Conservation (phyloP, 2,329 filamentous ascomycete genomes). For the Colletotrichum cereale region DNA sequence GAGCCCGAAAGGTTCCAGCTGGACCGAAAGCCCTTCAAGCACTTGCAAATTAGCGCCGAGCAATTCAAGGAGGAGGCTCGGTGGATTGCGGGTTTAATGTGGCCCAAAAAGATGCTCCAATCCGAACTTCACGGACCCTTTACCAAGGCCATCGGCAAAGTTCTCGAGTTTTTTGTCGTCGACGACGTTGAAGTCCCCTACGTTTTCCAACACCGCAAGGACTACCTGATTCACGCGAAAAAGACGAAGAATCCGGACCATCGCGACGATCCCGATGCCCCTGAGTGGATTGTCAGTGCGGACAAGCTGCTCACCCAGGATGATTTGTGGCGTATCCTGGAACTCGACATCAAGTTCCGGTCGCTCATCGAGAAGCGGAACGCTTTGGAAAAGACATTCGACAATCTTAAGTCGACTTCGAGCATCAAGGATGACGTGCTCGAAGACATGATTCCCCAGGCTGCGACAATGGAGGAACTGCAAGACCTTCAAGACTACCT, state of each 20-base stretch:
- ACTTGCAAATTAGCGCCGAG: slow-evolving; percentile 83
- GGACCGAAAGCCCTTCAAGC: slow-evolving; percentile 88
- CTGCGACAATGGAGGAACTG: slow-evolving; percentile 91
- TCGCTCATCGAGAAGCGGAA: slow-evolving; percentile 94
- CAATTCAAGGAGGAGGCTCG: slow-evolving; percentile 90
- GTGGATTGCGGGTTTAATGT: slow-evolving; percentile 93
- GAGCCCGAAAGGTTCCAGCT: slow-evolving; percentile 96
- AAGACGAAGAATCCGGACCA: slow-evolving; percentile 72
- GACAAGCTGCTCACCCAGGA: slow-evolving; percentile 93
- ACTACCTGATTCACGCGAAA: slow-evolving; percentile 93
- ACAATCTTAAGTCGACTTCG: slow-evolving; percentile 73
- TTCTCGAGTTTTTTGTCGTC: slow-evolving; percentile 93
- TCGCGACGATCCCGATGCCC: slow-evolving; percentile 76
- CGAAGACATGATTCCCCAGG: slow-evolving; percentile 83
- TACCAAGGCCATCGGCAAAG: slow-evolving; percentile 88
- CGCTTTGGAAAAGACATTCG: slow-evolving; percentile 82
- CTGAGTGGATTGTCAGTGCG: slow-evolving; percentile 80
- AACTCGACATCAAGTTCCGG: slow-evolving; percentile 94
- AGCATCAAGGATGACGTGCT: slow-evolving; percentile 80
- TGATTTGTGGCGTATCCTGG: slow-evolving; percentile 94
- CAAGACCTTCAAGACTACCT: slow-evolving; percentile 97
- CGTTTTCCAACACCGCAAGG: slow-evolving; percentile 97
- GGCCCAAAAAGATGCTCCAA: slow-evolving; percentile 85
- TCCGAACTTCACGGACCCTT: slow-evolving; percentile 84
- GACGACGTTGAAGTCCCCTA: slow-evolving; percentile 97